Conservation (phyloP, 768 basidiomycete genomes). For the Boletus pseudo-olivaceus region DNA sequence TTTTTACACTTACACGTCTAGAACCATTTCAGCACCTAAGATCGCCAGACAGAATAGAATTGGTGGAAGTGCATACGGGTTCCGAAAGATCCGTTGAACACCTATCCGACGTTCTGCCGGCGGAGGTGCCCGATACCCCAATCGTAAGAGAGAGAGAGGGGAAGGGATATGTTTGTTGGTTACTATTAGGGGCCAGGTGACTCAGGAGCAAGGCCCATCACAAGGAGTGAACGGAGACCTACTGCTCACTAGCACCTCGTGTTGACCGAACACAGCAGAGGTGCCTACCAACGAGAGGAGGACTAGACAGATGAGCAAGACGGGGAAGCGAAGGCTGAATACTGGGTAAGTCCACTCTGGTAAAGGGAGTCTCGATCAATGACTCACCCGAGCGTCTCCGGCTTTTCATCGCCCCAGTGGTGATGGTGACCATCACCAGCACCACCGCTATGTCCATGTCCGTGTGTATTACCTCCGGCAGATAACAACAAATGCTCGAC, state of each 20-base stretch:
- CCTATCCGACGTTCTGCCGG: slow-evolving; percentile 5
- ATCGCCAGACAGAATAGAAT: slow-evolving; percentile 55
- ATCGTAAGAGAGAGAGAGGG: slow-evolving; percentile 43
- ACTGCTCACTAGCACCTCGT: slow-evolving; percentile 64
- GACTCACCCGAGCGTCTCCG: slow-evolving; percentile 40
- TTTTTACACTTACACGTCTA: slow-evolving; percentile 53
- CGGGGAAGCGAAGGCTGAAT: slow-evolving; percentile 63
- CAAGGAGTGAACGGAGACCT: slow-evolving; percentile 23
- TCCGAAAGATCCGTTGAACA: slow-evolving; percentile 46
- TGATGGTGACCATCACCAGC: slow-evolving; percentile 49
- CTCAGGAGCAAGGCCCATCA: slow-evolving; percentile 2
- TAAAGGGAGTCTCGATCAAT: not conserved
- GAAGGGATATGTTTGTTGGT: slow-evolving; percentile 63
- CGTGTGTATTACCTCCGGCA: slow-evolving; percentile 73
- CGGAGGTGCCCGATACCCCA: slow-evolving; percentile 5
- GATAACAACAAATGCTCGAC: slow-evolving; percentile 87
- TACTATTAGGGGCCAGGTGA: slow-evolving; percentile 35
- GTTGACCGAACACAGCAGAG: slow-evolving; percentile 58
- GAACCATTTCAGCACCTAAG: slow-evolving; percentile 46
- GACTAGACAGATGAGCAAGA: slow-evolving; percentile 51
- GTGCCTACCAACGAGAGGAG: slow-evolving; percentile 56
- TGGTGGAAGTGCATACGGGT: slow-evolving; percentile 73
- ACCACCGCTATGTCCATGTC: slow-evolving; percentile 60
- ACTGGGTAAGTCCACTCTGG: not conserved
- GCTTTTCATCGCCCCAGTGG: slow-evolving; percentile 60